These are phyloP conservation scores for Tuctoria greenei DNA, from an alignment of 176 grass and related monocot genomes.

Conservation along the genomic window DNA sequence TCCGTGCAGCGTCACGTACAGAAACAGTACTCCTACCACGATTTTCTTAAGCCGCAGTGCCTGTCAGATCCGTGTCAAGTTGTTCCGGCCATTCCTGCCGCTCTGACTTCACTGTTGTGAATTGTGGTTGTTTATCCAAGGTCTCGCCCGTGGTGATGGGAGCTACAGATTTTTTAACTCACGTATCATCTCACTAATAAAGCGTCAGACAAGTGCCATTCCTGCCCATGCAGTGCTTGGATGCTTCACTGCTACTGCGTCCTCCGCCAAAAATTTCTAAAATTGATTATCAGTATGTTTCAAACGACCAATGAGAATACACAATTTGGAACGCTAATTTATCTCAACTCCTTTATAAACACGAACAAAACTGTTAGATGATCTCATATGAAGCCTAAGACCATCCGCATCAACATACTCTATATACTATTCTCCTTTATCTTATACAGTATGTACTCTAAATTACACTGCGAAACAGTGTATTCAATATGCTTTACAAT, in stretches of 20 bases:
- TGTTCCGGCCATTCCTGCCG: slow-evolving; percentile 14
- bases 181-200: neutral
- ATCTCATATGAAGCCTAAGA: neutral
- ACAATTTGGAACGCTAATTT: no score
- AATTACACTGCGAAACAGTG: no score
- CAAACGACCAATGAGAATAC: no score
- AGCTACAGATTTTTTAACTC: neutral
- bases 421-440: no score
- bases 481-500: no score
- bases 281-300: neutral
- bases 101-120: neutral
- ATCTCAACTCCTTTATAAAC: neutral
- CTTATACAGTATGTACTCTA: no score
- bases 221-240: neutral
- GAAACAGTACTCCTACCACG: neutral
- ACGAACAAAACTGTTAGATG: neutral
- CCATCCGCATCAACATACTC: no score
- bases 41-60: neutral
- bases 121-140: neutral
- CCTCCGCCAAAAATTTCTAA: neutral
- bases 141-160: slow-evolving; percentile 11
- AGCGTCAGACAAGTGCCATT: neutral
- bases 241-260: neutral
- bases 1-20: neutral
- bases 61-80: neutral